phyloP scores from a whole-genome alignment of 257 asterid species.

The Nicotiana otophora region DNA sequence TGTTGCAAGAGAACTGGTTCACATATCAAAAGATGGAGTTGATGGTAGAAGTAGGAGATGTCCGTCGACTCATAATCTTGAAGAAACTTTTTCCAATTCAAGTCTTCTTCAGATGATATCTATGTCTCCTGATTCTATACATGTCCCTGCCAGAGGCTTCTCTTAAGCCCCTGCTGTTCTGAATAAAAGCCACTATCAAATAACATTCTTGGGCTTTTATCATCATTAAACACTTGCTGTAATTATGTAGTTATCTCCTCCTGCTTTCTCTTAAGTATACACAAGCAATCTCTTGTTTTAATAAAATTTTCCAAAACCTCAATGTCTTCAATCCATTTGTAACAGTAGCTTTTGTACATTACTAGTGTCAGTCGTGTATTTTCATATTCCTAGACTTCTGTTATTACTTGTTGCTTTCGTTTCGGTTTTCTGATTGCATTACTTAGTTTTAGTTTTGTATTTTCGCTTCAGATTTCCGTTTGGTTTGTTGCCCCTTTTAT shows the following conservation, averaged over 20 bases:
- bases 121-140: slow-evolving; percentile 68
- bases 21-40: slow-evolving; percentile 29
- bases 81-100: slow-evolving; percentile 71
- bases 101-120: slow-evolving; percentile 82
- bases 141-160: slow-evolving; percentile 28
- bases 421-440: too few relatives aligned
- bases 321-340: too few relatives aligned
- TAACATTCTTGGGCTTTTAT: background rate
- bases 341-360: too few relatives aligned
- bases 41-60: slow-evolving; percentile 40
- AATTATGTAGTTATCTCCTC: background rate
- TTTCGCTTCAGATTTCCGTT: too few relatives aligned
- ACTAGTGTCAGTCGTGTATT: too few relatives aligned
- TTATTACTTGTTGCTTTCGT: too few relatives aligned
- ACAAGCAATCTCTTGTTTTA: background rate
- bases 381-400: too few relatives aligned
- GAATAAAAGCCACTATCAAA: too few relatives aligned
- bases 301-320: background rate
- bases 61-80: slow-evolving; percentile 31
- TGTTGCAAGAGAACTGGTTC: slow-evolving; percentile 53
- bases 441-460: too few relatives aligned
- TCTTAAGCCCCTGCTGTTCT: background rate
- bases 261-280: background rate
- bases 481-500: too few relatives aligned
- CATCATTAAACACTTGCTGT: background rate